phyloP scores from a whole-genome alignment of 2,329 filamentous ascomycete genomes.

The Chaetomium globosum region DNA sequence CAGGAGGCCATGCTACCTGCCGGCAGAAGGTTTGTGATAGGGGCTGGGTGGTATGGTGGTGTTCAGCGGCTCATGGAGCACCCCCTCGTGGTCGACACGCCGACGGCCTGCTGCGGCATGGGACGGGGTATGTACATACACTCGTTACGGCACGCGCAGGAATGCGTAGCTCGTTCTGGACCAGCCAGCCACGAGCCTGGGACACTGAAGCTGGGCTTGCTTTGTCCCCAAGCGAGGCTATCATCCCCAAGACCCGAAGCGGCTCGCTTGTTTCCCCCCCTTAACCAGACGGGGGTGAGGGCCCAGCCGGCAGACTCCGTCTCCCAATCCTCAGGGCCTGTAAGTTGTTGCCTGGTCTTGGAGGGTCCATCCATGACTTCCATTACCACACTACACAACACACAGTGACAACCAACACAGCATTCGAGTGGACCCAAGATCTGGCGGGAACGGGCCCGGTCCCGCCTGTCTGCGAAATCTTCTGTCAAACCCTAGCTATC shows the following conservation, averaged over 20 bases:
- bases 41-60: conserved; percentile 1
- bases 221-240: not conserved
- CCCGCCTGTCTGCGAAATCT: not conserved
- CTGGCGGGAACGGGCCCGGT: conserved; percentile 14
- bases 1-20: conserved; percentile 1
- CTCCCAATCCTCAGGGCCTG: not conserved
- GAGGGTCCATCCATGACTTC: not conserved
- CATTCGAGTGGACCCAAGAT: conserved; percentile 1
- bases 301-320: not conserved
- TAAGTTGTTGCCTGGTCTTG: conserved; percentile 28
- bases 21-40: conserved; percentile 10
- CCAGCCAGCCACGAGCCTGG: not conserved
- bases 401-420: not conserved
- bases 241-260: not conserved
- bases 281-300: not conserved
- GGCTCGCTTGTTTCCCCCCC: not conserved
- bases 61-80: conserved; percentile 17
- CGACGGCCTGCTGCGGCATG: conserved; percentile 1
- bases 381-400: not conserved
- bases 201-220: not conserved
- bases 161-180: not conserved
- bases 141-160: not conserved
- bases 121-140: not conserved
- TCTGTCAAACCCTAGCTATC: not conserved
- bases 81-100: not conserved